A percentile compares a stretch with the other conserved stretches of the same genome.
Evolutionary conservation across 805 yeast genomes (phyloP).

Genomic region (Spathaspora girioi): DNA sequence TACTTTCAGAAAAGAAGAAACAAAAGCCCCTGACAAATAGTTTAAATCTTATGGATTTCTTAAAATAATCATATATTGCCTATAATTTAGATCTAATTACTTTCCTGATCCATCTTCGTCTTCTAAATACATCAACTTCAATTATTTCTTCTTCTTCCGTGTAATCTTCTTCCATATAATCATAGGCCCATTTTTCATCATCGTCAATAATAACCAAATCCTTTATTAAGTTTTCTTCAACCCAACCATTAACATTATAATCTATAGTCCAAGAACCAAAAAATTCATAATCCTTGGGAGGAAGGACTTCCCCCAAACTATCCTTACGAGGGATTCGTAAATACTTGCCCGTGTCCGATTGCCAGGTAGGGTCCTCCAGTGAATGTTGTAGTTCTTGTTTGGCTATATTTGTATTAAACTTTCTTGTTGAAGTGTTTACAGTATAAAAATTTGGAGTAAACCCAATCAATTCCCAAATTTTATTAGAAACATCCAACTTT

Average conservation of each 20-base stretch:
- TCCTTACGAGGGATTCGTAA: constrained; percentile 3
- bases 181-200: constrained; percentile 87
- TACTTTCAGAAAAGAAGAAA: constrained; percentile 41
- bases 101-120: constrained; percentile 67
- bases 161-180: constrained; percentile 24
- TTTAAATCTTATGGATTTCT: constrained; percentile 48
- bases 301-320: constrained; percentile 38
- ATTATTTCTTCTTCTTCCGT: not conserved
- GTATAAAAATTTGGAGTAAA: constrained; percentile 54
- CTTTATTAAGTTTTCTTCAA: constrained; percentile 41
- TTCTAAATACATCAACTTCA: constrained; percentile 38
- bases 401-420: constrained; percentile 4
- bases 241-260: constrained; percentile 64
- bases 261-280: constrained; percentile 62
- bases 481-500: constrained; percentile 40
- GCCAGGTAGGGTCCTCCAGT: not conserved
- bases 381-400: not conserved
- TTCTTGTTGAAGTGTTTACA: constrained; percentile 25
- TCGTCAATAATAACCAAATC: constrained; percentile 60
- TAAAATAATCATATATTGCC: constrained; percentile 22
- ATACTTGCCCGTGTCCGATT: not conserved
- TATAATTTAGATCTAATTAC: not conserved
- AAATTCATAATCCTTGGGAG: constrained; percentile 63
- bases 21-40: constrained; percentile 25
- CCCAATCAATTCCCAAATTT: constrained; percentile 64